Base-by-base conservation (phyloP, 768 basidiomycete genomes). In the Boletus subcaerulescens region DNA sequence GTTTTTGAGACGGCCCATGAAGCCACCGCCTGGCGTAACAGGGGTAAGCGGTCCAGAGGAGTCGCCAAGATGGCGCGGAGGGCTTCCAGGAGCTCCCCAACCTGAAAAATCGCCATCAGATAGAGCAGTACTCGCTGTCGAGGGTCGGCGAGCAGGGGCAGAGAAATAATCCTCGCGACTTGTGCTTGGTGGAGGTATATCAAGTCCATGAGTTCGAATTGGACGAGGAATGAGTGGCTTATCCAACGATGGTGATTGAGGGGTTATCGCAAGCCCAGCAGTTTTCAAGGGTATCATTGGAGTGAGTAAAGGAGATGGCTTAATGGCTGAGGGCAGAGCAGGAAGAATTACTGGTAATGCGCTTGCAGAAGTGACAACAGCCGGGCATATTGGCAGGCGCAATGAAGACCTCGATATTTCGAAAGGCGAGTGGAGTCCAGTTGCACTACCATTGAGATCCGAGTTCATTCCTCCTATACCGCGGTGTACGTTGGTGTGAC, bases 1-100 rank as follows among this genome's bases (percentile, higher is more conserved):
- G 50, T 74, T 85, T 68, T 86, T 90, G 55, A 94, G 70, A 57
- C 88, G 81, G 1, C 91, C 89, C 80, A 95, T 94, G 50, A 94
- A 70, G 2, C 88, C 80, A 24, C 75, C 63, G 15, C 65, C 60
- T 22, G 86, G 83, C 4, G 80, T 83, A 50, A 62, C 75, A 0
- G 83, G 80, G 3, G 77, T 80, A 26, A 74, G 68, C 7, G 75
- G 68, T 13, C 76, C 75, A 35, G 69, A 54, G 15, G 64, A 18
- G 35, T 66, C 74, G 59, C 56, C 55, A 41, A 35, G 57, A 43
- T 59, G 53, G 47, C 65, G 66, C 8, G 65, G 70, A 29, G 72
- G 71, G 69, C 75, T 80, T 24, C 67, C 66, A 15, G 73, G 68
- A 31, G 70, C 66, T 48, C 55, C 70, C 75, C 75, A 77, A 14